A percentile compares a stretch with the other conserved stretches of the same genome.
Conservation (phyloP, 306 rosid genomes). For the Abrus precatorius region DNA sequence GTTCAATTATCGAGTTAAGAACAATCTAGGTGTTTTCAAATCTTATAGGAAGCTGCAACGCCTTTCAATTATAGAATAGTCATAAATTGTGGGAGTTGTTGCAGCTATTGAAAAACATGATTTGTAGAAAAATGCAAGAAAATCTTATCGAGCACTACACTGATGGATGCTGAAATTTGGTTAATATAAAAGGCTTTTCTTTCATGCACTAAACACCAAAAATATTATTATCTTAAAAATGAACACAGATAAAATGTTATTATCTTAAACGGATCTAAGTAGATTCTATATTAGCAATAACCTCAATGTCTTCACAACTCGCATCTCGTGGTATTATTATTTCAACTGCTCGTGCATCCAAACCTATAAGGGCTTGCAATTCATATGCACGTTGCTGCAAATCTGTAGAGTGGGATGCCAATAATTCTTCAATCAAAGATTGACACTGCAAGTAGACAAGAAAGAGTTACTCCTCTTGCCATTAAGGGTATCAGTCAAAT, state of each 20-base stretch:
- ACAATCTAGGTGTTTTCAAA: neutral
- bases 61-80: conserved; percentile 5
- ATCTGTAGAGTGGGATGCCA: conserved; percentile 91
- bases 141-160: neutral
- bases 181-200: conserved; percentile 12
- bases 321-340: conserved; percentile 78
- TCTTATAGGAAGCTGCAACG: neutral
- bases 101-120: conserved; percentile 4
- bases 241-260: conserved; percentile 11
- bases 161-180: conserved; percentile 22
- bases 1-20: neutral
- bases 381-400: conserved; percentile 96
- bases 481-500: conserved; percentile 11
- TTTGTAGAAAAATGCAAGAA: neutral
- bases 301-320: conserved; percentile 90
- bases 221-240: neutral
- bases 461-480: conserved; percentile 23
- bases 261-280: conserved; percentile 14
- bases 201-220: conserved; percentile 9
- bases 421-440: conserved; percentile 78
- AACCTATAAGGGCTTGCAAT: conserved; percentile 71
- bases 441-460: conserved; percentile 70
- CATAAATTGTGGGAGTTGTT: neutral
- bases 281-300: conserved; percentile 45
- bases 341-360: conserved; percentile 68